Conservation (phyloP, 2,329 filamentous ascomycete species). For the Lachnellula cervina region DNA sequence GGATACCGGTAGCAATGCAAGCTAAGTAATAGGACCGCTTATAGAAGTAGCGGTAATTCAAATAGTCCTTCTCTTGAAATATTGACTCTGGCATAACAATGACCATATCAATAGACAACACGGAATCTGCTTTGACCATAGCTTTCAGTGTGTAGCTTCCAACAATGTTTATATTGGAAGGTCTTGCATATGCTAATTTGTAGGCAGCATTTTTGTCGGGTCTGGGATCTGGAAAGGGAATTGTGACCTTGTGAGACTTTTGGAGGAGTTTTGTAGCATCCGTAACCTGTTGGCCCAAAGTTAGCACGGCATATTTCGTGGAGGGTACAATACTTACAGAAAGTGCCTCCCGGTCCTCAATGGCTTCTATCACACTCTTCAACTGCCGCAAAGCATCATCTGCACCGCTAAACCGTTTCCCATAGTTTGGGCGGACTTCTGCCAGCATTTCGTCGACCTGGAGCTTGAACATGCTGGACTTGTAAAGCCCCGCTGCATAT, state of each 20-base stretch:
- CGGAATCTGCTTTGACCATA: constrained; percentile 58
- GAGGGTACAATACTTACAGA: constrained; percentile 30
- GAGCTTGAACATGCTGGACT: constrained; percentile 62
- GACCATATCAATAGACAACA: constrained; percentile 70
- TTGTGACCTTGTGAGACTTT: constrained; percentile 60
- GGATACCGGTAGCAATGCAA: constrained; percentile 68
- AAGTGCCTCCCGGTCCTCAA: constrained; percentile 46
- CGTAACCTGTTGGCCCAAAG: constrained; percentile 45
- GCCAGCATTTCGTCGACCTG: constrained; percentile 60
- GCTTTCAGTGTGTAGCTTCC: constrained; percentile 81
- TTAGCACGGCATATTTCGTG: background rate
- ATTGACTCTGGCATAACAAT: constrained; percentile 75
- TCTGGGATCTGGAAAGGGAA: constrained; percentile 80
- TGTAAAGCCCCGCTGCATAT: constrained; percentile 45
- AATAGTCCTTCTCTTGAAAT: constrained; percentile 92
- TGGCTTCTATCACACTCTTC: constrained; percentile 51
- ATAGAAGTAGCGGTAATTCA: constrained; percentile 91
- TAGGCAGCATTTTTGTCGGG: constrained; percentile 74
- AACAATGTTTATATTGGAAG: constrained; percentile 76
- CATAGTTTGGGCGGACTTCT: constrained; percentile 53
- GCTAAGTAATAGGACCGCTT: constrained; percentile 90
- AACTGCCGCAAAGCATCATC: constrained; percentile 50
- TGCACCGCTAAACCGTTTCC: constrained; percentile 48
- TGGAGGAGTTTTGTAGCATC: constrained; percentile 66
- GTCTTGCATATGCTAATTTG: constrained; percentile 72